phyloP scores from a whole-genome alignment of 2,329 filamentous ascomycete species.

The Ambrosiella xylebori region DNA sequence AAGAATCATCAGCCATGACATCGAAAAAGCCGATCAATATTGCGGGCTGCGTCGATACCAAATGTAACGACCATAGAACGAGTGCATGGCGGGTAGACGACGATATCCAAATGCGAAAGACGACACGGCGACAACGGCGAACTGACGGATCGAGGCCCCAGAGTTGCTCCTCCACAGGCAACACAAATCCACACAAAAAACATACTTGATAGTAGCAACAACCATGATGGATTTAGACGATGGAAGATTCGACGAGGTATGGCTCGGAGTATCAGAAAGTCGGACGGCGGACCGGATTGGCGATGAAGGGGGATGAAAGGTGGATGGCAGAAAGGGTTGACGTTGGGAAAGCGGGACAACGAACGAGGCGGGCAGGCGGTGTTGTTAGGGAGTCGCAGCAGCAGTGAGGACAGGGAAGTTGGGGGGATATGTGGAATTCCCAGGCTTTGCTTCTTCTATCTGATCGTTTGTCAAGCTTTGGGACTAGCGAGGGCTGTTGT shows the following conservation, averaged over 20 bases:
- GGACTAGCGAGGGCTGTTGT: neutral
- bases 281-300: neutral
- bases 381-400: neutral
- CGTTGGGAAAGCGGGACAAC: neutral
- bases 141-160: neutral
- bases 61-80: too few species aligned
- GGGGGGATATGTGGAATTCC: neutral
- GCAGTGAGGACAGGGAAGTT: neutral
- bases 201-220: slow-evolving; percentile 49
- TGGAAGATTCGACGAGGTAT: neutral
- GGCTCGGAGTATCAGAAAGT: neutral
- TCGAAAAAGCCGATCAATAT: too few species aligned
- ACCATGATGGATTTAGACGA: slow-evolving; percentile 29
- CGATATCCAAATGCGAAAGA: too few species aligned
- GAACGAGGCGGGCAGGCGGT: neutral
- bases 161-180: neutral
- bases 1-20: too few species aligned
- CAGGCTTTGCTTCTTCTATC: neutral
- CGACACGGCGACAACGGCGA: neutral
- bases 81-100: too few species aligned
- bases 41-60: too few species aligned
- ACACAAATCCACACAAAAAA: slow-evolving; percentile 10
- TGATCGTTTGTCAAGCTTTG: neutral
- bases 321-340: neutral
- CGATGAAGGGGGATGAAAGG: neutral